Evolutionary conservation across 306 rosid genomes (phyloP).

Genomic region (Purshia tridentata): DNA sequence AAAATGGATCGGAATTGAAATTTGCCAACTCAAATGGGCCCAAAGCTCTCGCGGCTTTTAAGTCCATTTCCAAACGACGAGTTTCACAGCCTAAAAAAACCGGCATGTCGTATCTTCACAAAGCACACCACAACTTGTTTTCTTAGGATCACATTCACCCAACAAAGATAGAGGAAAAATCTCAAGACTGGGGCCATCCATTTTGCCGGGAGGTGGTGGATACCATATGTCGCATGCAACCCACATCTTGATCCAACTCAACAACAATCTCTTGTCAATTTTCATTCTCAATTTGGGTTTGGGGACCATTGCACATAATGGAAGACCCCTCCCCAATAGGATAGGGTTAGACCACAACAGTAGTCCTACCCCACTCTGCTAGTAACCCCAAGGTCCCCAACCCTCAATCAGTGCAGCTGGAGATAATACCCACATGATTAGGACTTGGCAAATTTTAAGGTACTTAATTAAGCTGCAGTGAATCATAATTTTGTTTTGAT

Average conservation of each 20-base stretch:
- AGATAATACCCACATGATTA: not conserved
- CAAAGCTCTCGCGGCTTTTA: not conserved
- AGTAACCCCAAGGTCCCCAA: not conserved
- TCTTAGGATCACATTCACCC: conserved; percentile 2
- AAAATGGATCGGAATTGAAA: conserved; percentile 4
- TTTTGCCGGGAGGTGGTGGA: conserved; percentile 28
- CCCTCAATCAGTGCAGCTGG: conserved; percentile 25
- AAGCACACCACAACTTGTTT: not conserved
- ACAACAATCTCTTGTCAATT: conserved; percentile 32
- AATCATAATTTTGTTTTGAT: conserved; percentile 7
- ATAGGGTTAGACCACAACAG: conserved; percentile 30
- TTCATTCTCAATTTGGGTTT: conserved; percentile 26
- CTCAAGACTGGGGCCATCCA: conserved; percentile 12
- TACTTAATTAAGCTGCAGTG: not conserved
- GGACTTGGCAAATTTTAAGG: not conserved
- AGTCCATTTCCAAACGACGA: not conserved
- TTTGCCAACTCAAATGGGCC: conserved; percentile 15
- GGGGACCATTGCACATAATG: conserved; percentile 48
- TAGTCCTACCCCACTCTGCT: conserved; percentile 35
- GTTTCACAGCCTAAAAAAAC: not conserved
- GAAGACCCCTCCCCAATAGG: conserved; percentile 29
- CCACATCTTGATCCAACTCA: conserved; percentile 33
- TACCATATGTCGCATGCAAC: conserved; percentile 18
- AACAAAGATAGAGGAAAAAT: conserved; percentile 8
- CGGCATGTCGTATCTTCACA: not conserved